phyloP scores from a whole-genome alignment of 2,329 filamentous ascomycete species.

The Ophiostoma sp. region DNA sequence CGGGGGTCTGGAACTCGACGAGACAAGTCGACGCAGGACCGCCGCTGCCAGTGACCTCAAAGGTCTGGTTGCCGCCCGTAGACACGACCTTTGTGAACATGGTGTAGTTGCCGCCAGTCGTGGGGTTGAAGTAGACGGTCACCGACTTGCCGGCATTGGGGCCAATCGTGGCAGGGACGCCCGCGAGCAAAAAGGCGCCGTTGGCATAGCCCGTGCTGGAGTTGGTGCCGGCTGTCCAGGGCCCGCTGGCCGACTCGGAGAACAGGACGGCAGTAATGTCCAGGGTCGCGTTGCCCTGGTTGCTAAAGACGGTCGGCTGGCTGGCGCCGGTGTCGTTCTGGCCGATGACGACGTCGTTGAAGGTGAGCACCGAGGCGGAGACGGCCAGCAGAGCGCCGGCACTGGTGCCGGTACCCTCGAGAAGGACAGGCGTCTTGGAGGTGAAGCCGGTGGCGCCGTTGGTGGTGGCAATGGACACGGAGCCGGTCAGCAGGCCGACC shows the following conservation, averaged over 20 bases:
- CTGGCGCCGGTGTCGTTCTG: constrained; percentile 36
- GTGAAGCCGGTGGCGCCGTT: constrained; percentile 45
- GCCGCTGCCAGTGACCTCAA: constrained; percentile 46
- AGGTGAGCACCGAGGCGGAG: constrained; percentile 45
- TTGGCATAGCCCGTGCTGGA: constrained; percentile 35
- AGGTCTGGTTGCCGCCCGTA: constrained; percentile 44
- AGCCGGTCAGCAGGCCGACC: constrained; percentile 46
- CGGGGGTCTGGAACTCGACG: constrained; percentile 50
- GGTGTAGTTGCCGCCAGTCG: constrained; percentile 43
- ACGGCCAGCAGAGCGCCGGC: constrained; percentile 42
- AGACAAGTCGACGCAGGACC: constrained; percentile 46
- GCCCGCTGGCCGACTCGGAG: constrained; percentile 42
- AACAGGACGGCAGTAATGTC: constrained; percentile 43
- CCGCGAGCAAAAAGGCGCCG: constrained; percentile 46
- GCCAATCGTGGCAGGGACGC: constrained; percentile 43
- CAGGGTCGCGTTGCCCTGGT: constrained; percentile 45
- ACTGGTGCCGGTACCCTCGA: constrained; percentile 48
- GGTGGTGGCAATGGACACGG: constrained; percentile 45
- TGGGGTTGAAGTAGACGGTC: constrained; percentile 45
- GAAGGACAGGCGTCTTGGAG: constrained; percentile 41
- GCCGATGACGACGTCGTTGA: constrained; percentile 46
- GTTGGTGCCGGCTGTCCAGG: constrained; percentile 38
- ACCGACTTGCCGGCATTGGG: constrained; percentile 40
- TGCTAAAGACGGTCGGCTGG: constrained; percentile 45
- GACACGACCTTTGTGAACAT: constrained; percentile 46